These are phyloP conservation scores for Petunia hybrid DNA, from an alignment of 305 asterid genomes.

Conservation along the genomic window DNA sequence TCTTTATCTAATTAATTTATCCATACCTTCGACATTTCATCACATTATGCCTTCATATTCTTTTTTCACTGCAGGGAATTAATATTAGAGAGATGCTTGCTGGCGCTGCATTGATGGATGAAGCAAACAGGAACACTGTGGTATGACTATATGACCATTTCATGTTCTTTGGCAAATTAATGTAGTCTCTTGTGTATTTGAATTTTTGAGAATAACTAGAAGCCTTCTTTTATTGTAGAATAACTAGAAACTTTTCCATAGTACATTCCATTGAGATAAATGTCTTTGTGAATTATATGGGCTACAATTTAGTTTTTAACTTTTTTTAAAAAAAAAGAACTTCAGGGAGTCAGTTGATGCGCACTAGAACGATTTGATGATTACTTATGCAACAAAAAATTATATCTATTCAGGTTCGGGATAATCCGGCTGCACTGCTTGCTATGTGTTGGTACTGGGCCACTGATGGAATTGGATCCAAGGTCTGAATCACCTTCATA, in stretches of 20 bases:
- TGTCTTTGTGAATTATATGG: background rate
- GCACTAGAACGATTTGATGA: background rate
- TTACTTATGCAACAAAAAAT: background rate
- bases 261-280: background rate
- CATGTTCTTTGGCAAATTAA: background rate
- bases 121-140: constrained; percentile 71
- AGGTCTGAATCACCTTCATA: constrained; percentile 61
- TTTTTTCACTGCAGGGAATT: constrained; percentile 64
- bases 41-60: background rate
- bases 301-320: background rate
- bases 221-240: background rate
- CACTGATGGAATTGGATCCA: constrained; percentile 89
- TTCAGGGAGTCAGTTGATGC: background rate
- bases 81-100: constrained; percentile 89
- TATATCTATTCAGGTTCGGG: constrained; percentile 57
- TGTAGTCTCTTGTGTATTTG: background rate
- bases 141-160: constrained; percentile 50
- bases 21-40: background rate
- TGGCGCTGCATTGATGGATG: constrained; percentile 98
- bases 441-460: constrained; percentile 99
- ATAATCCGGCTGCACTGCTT: constrained; percentile 93
- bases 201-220: background rate
- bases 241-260: background rate
- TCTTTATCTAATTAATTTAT: background rate
- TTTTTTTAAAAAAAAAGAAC: background rate